Base-by-base conservation (phyloP, 768 basidiomycete genomes). In the Boletus rubropictus region DNA sequence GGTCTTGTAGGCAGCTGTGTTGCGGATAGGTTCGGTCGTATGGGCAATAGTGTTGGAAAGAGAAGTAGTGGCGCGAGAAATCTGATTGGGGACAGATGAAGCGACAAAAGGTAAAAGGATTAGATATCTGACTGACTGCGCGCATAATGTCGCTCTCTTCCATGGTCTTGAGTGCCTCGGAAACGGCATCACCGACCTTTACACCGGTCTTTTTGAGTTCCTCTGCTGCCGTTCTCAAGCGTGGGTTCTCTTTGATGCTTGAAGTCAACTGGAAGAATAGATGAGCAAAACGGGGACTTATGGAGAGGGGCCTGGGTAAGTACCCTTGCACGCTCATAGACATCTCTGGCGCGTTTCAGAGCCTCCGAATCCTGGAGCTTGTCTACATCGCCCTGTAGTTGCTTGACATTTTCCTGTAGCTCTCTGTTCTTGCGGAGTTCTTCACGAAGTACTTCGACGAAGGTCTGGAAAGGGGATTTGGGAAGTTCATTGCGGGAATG, bases 351-450 rank as follows among this genome's bases (percentile, higher is more conserved):
- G 58, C 77, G 79, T 72, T 89, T 91, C 91, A 99, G 85, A 12
- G 93, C 86, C 63, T 95, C 92, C 44, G 90, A 92, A 65, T 97
- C 96, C 73, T 97, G 94, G 40, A 97, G 69, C 70, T 96, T 96
- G 71, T 91, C 89, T 31, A 96, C 95, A 66, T 98, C 93, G 52
- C 96, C 96, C 69, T 95, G 91, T 15, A 99, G 76, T 69, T 96
- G 91, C 72, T 93, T 94, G 39, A 97, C 86, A 68, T 95, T 95
- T 28, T 98, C 94, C 71, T 95, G 91, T 41, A 96, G 75, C 65
- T 95, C 94, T 53, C 92, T 72, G 63, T 90, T 95, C 76, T 97
- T 98, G 64, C 81, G 76, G 37, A 99, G 70, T 70, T 99, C 96
- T 44, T 96, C 93, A 56, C 79, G 82, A 37, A 99, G 73, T 17